Percentiles rank a stretch among this genome's conserved stretches.
Conservation (phyloP, 2,329 filamentous ascomycete species). For the Chaetomiaceae sp. region DNA sequence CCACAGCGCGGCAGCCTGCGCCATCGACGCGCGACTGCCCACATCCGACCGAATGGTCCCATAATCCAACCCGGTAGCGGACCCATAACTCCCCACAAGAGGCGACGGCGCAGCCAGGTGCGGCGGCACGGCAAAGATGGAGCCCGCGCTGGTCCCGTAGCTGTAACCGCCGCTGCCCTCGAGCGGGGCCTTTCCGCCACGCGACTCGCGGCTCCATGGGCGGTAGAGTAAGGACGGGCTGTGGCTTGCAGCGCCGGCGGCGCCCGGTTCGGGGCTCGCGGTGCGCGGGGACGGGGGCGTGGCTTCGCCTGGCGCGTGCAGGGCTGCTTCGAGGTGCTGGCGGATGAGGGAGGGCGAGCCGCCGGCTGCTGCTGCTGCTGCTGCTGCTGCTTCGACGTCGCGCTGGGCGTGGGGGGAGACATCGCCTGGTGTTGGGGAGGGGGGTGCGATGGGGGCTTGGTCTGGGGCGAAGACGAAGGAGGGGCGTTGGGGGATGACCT, state of each 20-base stretch:
- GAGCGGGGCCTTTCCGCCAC: conserved; percentile 43
- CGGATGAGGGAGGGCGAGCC: conserved; percentile 43
- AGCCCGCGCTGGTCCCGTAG: conserved; percentile 31
- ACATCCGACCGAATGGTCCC: conserved; percentile 46
- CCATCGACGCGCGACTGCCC: conserved; percentile 43
- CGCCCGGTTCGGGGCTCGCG: conserved; percentile 28
- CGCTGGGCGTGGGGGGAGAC: conserved; percentile 37
- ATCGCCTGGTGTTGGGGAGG: conserved; percentile 31
- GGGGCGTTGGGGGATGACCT: conserved; percentile 75
- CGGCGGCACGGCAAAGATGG: conserved; percentile 55
- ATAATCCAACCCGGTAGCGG: conserved; percentile 44
- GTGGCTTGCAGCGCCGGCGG: no score
- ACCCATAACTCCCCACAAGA: conserved; percentile 69
- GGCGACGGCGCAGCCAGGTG: conserved; percentile 63
- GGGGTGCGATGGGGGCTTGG: conserved; percentile 38
- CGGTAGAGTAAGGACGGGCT: conserved; percentile 5
- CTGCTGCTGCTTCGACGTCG: neutral
- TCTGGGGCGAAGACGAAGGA: conserved; percentile 66
- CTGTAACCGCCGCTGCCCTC: conserved; percentile 37
- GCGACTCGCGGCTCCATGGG: conserved; percentile 30
- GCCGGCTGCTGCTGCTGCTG: conserved; percentile 24
- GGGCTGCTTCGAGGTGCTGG: conserved; percentile 46
- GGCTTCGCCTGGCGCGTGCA: conserved; percentile 23
- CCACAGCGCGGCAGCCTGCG: conserved; percentile 49
- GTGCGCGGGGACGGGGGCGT: conserved; percentile 23